Evolutionary conservation across 73 alveolate genomes (phyloP).

Genomic region (Stentor roeselii): DNA sequence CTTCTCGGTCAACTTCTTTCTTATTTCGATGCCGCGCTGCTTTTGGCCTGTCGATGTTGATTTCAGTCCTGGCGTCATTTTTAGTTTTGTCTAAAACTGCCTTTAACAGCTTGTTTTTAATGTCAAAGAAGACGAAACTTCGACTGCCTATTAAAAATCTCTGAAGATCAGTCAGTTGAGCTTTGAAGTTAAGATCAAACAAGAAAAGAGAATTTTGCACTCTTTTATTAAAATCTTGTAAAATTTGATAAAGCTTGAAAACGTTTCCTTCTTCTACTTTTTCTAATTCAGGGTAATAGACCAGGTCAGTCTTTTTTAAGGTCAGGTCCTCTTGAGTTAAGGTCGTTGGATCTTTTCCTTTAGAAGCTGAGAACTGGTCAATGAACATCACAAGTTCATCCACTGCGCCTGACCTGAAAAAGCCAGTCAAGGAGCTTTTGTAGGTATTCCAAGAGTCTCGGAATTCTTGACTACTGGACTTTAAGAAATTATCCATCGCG

Average conservation of each 20-base stretch:
- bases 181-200: not conserved
- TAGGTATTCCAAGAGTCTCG: not conserved
- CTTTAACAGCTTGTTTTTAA: not conserved
- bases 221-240: constrained; percentile 4
- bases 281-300: constrained; percentile 24
- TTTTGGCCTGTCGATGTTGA: constrained; percentile 29
- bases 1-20: constrained; percentile 1
- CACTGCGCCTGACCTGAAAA: not conserved
- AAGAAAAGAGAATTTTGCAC: not conserved
- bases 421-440: not conserved
- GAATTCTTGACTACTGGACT: not conserved
- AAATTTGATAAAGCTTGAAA: not conserved
- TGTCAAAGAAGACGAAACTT: not conserved
- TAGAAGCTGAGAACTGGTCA: not conserved
- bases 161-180: not conserved
- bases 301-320: constrained; percentile 4
- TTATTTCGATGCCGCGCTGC: constrained; percentile 18
- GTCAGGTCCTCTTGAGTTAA: not conserved
- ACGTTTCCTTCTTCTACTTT: not conserved
- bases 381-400: constrained; percentile 2
- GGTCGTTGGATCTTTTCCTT: not conserved
- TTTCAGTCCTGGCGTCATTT: not conserved
- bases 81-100: constrained; percentile 1
- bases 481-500: not conserved
- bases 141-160: not conserved